These are phyloP conservation scores for Ananas comosus DNA, from an alignment of 176 grass and related monocot species.

Conservation along the genomic window DNA sequence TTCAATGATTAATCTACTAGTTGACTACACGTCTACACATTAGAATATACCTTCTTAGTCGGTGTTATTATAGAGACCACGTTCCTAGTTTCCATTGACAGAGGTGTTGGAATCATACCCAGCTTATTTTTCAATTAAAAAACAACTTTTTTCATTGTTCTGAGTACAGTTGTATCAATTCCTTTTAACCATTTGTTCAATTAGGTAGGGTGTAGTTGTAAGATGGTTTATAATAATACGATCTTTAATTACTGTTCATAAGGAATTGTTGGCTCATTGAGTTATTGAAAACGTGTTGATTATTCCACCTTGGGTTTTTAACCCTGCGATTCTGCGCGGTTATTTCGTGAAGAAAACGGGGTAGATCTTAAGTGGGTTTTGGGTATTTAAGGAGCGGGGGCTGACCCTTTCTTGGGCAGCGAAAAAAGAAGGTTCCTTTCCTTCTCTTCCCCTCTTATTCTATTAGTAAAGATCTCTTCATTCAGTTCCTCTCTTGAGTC, in stretches of 20 bases:
- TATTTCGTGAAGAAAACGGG: not conserved
- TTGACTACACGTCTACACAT: not conserved
- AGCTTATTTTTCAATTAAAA: not conserved
- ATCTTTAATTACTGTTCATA: not conserved
- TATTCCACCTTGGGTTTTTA: not conserved
- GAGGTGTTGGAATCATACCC: not conserved
- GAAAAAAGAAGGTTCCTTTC: not conserved
- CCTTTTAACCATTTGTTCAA: not conserved
- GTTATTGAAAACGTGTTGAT: not conserved
- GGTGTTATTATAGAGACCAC: not conserved
- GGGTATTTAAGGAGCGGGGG: conserved; percentile 8
- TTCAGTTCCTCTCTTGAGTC: not conserved
- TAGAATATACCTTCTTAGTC: conserved; percentile 1
- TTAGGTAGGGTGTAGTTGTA: not conserved
- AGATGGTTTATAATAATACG: not conserved
- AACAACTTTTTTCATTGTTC: not conserved
- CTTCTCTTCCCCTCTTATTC: not conserved
- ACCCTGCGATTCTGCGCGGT: not conserved
- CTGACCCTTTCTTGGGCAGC: not conserved
- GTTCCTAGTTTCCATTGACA: not conserved
- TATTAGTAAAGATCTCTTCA: not conserved
- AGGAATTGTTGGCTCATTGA: not conserved
- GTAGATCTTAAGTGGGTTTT: not conserved
- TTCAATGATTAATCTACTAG: not conserved
- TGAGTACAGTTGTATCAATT: not conserved